Base-by-base conservation (phyloP, 2,329 filamentous ascomycete species). In the Thielaviopsis populi region DNA sequence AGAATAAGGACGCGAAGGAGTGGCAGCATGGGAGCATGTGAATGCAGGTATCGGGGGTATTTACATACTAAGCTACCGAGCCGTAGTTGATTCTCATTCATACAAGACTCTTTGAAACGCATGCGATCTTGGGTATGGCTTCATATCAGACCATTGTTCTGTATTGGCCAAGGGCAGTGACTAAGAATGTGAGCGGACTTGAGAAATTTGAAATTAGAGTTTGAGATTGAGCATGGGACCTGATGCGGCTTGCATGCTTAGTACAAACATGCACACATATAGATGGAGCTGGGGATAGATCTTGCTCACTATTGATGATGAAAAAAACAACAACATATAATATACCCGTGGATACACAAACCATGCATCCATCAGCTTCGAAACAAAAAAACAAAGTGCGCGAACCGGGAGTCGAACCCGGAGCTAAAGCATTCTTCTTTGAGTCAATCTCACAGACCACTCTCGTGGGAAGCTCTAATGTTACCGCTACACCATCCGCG, bases 401-500 rank as follows among this genome's bases (percentile, higher is more conserved):
- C 63, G 63, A 64, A 65, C 66, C 66, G 62, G 66, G 66, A 67
- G 62, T 67, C 66, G 65, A 67, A 67, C 66, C 65, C 63, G 65
- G 66, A 65, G 66, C 65, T 64, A 65, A 66, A 67, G 66, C 66
- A 67, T 63, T 53, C 30, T 64, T 65, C 65, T 62, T 59, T 27
- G 58, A 64, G 65, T 63, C 40, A 53, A 37, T 58, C 61, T 66
- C 58, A 37, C 42, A 62, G 65, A 58, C 65, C 65, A 66, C 24
- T 66, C 59, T 59, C 65, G 59, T 66, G 66, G 66, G 66, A 67
- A 67, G 66, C 66, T 67, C 48, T 65, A 65, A 67, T 67, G 66
- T 67, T 67, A 67, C 66, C 66, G 64, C 64, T 67, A 67, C 66
- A 67, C 66, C 66, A 67, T 66, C 58, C 65, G 65, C 65, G 62